Evolutionary conservation across 129 eudicot genomes (phyloP).

Genomic region (Pseudognaphalium luteoalbum): DNA sequence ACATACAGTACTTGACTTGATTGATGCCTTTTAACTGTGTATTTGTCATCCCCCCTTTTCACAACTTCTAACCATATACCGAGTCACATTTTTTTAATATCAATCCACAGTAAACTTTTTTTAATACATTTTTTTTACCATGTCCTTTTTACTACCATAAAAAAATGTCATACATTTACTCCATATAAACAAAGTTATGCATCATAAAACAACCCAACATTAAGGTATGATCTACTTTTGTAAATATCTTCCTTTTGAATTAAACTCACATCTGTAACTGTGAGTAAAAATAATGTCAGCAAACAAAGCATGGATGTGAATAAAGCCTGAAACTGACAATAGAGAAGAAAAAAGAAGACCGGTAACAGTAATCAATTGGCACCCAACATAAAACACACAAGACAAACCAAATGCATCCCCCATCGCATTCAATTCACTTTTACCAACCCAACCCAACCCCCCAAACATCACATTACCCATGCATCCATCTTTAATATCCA

Average conservation of each 20-base stretch:
- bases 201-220: not conserved
- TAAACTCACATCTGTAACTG: constrained; percentile 27
- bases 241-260: not conserved
- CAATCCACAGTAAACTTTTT: not conserved
- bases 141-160: not conserved
- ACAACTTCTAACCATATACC: too few relatives aligned
- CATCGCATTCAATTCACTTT: constrained; percentile 16
- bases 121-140: not conserved
- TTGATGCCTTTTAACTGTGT: too few relatives aligned
- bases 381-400: constrained; percentile 31
- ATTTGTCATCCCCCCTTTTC: too few relatives aligned
- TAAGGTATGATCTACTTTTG: not conserved
- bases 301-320: constrained; percentile 16
- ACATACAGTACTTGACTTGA: too few relatives aligned
- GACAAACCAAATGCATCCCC: constrained; percentile 29
- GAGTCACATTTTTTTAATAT: too few relatives aligned
- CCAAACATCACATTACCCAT: constrained; percentile 12
- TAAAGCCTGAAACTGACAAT: constrained; percentile 39
- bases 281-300: constrained; percentile 13
- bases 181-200: not conserved
- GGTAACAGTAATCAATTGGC: constrained; percentile 17
- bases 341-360: constrained; percentile 17
- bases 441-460: constrained; percentile 5
- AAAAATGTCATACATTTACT: not conserved
- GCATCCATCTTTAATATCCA: constrained; percentile 2